Conservation (phyloP, 140 eudicot genomes). For the Senecio squalidus region DNA sequence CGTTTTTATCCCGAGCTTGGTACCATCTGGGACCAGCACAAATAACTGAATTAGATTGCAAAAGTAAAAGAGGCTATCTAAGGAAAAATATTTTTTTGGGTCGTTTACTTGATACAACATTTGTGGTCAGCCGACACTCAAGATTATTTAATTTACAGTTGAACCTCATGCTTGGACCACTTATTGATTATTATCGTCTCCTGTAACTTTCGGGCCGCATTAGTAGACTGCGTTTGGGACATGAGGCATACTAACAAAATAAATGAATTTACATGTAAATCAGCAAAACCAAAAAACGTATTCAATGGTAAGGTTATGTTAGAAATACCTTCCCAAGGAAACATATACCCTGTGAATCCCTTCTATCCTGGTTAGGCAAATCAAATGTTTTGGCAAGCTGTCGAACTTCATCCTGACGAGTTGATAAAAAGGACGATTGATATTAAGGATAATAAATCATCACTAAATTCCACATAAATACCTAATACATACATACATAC, state of each 20-base stretch:
- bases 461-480: background rate
- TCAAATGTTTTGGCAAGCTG: conserved; percentile 57
- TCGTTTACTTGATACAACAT: background rate
- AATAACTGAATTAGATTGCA: background rate
- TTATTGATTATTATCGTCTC: background rate
- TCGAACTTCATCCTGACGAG: conserved; percentile 83
- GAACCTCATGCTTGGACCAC: background rate
- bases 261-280: background rate
- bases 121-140: background rate
- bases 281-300: too few relatives aligned
- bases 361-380: conserved; percentile 88
- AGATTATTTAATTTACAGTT: background rate
- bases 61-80: background rate
- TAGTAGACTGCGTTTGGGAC: background rate
- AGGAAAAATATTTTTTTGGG: background rate
- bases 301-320: background rate
- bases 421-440: conserved; percentile 1
- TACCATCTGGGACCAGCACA: background rate
- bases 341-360: conserved; percentile 99
- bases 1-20: background rate
- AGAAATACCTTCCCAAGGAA: conserved; percentile 90
- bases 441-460: conserved; percentile 15
- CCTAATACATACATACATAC: background rate
- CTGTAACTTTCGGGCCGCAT: background rate
- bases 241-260: background rate